A percentile compares a stretch with the other conserved stretches of the same genome.
phyloP scores from a whole-genome alignment of 2,329 filamentous ascomycete genomes.

The Lasiodiplodia sp. region DNA sequence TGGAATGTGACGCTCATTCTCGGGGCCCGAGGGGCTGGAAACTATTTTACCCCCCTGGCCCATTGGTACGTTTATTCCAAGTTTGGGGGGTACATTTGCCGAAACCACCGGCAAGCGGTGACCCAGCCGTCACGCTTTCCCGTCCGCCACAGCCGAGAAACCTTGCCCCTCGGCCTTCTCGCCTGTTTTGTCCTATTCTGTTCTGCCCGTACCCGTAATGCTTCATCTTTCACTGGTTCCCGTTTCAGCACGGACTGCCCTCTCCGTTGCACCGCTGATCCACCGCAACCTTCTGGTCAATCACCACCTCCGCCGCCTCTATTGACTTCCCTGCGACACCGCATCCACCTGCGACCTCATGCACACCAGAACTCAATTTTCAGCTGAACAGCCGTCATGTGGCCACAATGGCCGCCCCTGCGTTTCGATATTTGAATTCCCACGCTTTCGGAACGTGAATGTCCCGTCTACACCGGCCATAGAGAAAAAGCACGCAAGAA shows the following conservation, averaged over 20 bases:
- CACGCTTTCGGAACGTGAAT: too few species aligned
- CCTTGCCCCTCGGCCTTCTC: not conserved
- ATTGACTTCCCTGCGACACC: too few species aligned
- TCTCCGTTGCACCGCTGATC: not conserved
- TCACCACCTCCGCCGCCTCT: not conserved
- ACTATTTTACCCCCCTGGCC: not conserved
- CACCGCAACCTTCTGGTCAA: not conserved
- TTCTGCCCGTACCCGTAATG: not conserved
- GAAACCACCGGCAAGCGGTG: not conserved
- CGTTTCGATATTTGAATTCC: too few species aligned
- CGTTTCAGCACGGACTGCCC: not conserved
- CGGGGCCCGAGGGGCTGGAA: not conserved
- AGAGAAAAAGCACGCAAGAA: not conserved
- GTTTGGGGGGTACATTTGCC: not conserved
- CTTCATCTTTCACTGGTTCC: not conserved
- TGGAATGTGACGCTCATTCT: not conserved
- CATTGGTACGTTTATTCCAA: conserved; percentile 5
- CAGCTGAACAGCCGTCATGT: too few species aligned
- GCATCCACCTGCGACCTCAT: too few species aligned
- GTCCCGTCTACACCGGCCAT: too few species aligned
- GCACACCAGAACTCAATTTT: too few species aligned
- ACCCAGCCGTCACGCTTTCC: not conserved
- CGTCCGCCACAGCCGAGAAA: conserved; percentile 12
- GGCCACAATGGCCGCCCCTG: too few species aligned
- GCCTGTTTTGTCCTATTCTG: not conserved